Base-by-base conservation (phyloP, 768 basidiomycete species). In the Auriscalpium orientale region DNA sequence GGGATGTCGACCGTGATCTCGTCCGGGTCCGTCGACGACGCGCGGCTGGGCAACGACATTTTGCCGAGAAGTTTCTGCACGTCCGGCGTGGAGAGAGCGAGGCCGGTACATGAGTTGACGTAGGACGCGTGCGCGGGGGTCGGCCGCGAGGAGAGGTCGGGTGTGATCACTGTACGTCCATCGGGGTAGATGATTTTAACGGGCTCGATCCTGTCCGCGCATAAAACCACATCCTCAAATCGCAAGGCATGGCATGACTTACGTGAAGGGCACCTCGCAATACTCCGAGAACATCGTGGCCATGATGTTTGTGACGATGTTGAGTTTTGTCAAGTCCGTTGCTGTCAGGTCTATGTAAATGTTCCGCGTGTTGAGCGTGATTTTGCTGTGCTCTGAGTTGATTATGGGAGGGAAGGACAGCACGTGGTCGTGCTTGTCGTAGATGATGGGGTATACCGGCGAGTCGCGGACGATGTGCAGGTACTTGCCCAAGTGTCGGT, bases 221-320 rank as follows among this genome's bases (percentile, higher is more conserved):
- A 7, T 21, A 46, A 20, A 21, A 51, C 46, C 57, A 28, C 28
- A 28, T 45, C 38, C 53, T 37, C 54, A 22, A 28, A 6, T 46
- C 56, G 33, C 15, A 49, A 61, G 11, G 55, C 47, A 20, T 48
- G 20, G n/a, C 18, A 34, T 18, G 20, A 71, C 91, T 61, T 71
- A 98, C 95, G 90, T 85, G 81, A 86, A 98, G 4, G 94, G 91
- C 44, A 91, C 83, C 58, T 82, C 81, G 68, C 91, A 93, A 67
- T 99, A 97, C 71, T 98, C 95, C 2, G 95, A 87, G 72, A 99
- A 99, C 95, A 98, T 95, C n/a, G 91, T 87, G 2, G 88, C 77
- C 12, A 99, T 83, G 58, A 98, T 95, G 69, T 95, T 97, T 49
- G 93, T 82, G 52, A 98, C 97, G 49, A 98, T 95, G 61, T 87